Conservation (phyloP, 441 rosid genomes). For the Eruca vesicaria region DNA sequence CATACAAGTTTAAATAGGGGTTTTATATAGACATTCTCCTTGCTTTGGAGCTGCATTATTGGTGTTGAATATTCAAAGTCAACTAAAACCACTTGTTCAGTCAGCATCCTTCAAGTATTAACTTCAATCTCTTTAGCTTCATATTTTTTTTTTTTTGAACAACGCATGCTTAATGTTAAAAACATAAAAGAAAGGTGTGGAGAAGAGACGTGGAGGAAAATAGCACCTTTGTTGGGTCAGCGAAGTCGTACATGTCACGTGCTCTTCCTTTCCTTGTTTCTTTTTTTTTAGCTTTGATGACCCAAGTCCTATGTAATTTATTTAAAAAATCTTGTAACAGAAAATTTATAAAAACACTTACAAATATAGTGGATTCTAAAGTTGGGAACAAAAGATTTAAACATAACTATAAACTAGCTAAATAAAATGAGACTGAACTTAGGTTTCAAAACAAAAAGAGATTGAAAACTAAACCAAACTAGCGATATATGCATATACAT, state of each 20-base stretch:
- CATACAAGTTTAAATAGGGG: background rate
- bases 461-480: no score
- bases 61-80: constrained; percentile 21
- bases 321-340: no score
- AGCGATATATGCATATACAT: no score
- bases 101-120: constrained; percentile 3
- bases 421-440: no score
- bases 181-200: background rate
- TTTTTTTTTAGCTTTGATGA: no score
- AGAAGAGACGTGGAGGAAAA: constrained; percentile 16
- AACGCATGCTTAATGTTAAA: background rate
- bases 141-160: no score
- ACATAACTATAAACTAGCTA: no score
- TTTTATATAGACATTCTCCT: background rate
- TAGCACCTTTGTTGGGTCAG: background rate
- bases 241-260: background rate
- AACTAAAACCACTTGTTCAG: constrained; percentile 21
- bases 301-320: no score
- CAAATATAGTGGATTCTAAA: no score
- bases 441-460: no score
- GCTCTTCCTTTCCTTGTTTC: background rate
- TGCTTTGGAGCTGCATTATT: constrained; percentile 28
- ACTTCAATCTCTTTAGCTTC: background rate
- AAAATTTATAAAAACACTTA: no score
- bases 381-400: no score